Conservation (phyloP, 2,329 filamentous ascomycete genomes). For the Akanthomyces lecanii region DNA sequence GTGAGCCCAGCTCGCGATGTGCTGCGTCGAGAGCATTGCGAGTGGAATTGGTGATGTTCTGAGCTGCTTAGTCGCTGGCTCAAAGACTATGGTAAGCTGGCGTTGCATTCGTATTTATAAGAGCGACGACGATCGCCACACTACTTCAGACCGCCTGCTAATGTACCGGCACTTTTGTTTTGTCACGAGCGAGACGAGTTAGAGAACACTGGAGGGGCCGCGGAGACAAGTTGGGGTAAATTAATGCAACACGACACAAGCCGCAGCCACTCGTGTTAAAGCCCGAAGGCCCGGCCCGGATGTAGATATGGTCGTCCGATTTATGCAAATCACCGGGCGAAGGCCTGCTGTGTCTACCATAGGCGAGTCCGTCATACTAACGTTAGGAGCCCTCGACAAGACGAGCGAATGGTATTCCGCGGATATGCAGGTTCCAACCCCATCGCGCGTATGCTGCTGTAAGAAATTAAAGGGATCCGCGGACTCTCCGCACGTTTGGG, state of each 20-base stretch:
- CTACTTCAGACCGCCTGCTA: background rate
- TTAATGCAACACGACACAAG: background rate
- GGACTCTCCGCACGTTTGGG: background rate
- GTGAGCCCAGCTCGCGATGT: background rate
- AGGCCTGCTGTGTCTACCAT: no score
- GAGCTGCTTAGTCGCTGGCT: background rate
- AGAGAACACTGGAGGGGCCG: background rate
- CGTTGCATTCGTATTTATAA: background rate
- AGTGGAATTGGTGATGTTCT: background rate
- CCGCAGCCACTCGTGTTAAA: background rate
- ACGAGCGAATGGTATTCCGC: background rate
- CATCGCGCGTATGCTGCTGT: no score
- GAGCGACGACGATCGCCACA: background rate
- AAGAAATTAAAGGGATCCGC: background rate
- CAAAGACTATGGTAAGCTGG: background rate
- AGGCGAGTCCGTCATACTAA: no score
- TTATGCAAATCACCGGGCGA: background rate
- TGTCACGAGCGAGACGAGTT: background rate
- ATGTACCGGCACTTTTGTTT: background rate
- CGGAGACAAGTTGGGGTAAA: background rate
- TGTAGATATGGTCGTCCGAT: background rate
- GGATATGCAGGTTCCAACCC: no score
- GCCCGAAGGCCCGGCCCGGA: background rate
- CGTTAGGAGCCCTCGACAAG: no score
- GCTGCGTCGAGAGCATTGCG: background rate